Base-by-base conservation (phyloP, 371 early-diverging fungal genomes). In the Lichtheimia ornata region DNA sequence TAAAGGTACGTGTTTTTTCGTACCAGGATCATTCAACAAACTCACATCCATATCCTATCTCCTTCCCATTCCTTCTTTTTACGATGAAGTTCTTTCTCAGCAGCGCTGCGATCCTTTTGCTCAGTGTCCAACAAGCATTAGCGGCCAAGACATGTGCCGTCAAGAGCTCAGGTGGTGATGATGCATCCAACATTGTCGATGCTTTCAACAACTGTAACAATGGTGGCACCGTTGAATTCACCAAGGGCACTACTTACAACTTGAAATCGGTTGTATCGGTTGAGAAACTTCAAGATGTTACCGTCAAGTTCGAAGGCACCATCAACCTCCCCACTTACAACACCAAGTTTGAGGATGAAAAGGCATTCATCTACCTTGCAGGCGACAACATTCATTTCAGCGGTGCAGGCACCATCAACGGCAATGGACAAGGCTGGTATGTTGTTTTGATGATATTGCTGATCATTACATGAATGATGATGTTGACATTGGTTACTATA, bases 351-450 rank as follows among this genome's bases (percentile, higher is more conserved):
- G 59, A 66, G 12, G 69, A 71, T 30, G 56, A 61, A 27, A 63
- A 44, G 44, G 66, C 74, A 18, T 74, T 62, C 51, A 54, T 74
- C 22, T 57, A 55, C 14, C 63, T 74, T 24, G 56, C 63, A 15
- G 74, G 74, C 44, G 66, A 68, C 25, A 63, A 63, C 24, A 66
- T 74, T 17, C 51, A 68, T 24, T 70, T 72, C 41, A 56, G 60
- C 4, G 69, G 66, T 15, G 44, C 64, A 9, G 59, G 71, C 41
- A 59, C 42, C 20, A 59, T 66, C 40, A 62, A 64, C 22, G 74
- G 74, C 49, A 64, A 67, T 42, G 73, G 73, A 24, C 74, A 74
- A 58, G 66, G 56, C 7, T 74, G 74, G 74, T 74, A 63, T 50
- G 57, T 44, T 20, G 41, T 35, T 35, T 40, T 50, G 17, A 11